Evolutionary conservation across 352 stramenopile species (phyloP).

Genomic region (Phytophthora pluvialis): DNA sequence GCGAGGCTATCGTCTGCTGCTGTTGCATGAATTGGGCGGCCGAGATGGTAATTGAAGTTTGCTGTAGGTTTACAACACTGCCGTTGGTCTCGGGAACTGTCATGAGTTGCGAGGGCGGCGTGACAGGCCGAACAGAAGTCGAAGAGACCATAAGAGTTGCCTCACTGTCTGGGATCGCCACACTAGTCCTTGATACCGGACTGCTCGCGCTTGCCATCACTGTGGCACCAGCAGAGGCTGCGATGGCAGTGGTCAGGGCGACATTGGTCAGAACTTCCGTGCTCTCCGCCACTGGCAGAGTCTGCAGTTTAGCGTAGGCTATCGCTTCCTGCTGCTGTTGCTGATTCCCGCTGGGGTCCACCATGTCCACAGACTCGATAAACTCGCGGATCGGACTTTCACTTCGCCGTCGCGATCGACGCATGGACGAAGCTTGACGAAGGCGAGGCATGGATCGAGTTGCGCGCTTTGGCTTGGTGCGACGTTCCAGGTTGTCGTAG

Average conservation of each 20-base stretch:
- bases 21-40: constrained; percentile 78
- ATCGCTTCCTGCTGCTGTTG: constrained; percentile 30
- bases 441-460: constrained; percentile 51
- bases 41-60: constrained; percentile 73
- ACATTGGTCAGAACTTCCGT: constrained; percentile 15
- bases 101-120: constrained; percentile 23
- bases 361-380: constrained; percentile 26
- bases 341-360: constrained; percentile 26
- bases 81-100: constrained; percentile 21
- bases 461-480: constrained; percentile 38
- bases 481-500: constrained; percentile 26
- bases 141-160: constrained; percentile 9
- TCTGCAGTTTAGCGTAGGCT: constrained; percentile 16
- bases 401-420: constrained; percentile 50
- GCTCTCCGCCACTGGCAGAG: constrained; percentile 17
- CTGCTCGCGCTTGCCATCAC: constrained; percentile 2
- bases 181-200: constrained; percentile 6
- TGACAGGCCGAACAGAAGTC: constrained; percentile 13
- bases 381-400: constrained; percentile 49
- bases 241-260: constrained; percentile 6
- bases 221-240: not conserved
- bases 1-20: constrained; percentile 81
- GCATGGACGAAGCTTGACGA: constrained; percentile 28
- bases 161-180: constrained; percentile 20
- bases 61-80: constrained; percentile 31